Evolutionary conservation across 371 early-diverging fungal species (phyloP), one percentile per base, ranked within the genome.

Genomic region (Fennellomyces sp.): DNA sequence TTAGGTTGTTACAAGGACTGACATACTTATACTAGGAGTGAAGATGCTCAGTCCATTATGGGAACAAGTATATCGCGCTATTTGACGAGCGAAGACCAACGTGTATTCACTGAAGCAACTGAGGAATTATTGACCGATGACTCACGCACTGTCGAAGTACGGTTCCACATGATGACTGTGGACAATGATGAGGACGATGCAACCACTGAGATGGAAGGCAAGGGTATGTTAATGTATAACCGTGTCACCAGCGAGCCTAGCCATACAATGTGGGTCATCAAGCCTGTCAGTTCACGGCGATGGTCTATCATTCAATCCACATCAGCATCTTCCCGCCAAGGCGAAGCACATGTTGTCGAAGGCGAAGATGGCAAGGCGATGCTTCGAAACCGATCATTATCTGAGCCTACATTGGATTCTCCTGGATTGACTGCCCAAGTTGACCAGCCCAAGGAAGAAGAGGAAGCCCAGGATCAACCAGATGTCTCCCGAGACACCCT

Each of bases 181-280:
- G 64, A 72, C 12, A 56, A 65, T 8, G 45, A 45, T 23, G 45
- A 45, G 23, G 17, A 45, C n/a, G 77, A 84, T 4, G 66, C 68
- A 27, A 78, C 85, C 11, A 80, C 86, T 12, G 82, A 86, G 38
- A 90, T 96, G 80, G 91, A 94, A 61, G 95, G 91, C 25, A 92
- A 94, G 62, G 96, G 95, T 0, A 94, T 96, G 93, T 68, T 93
- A n/a, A 90, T 91, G 69, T 90, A 91, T 56, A 88, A 91, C 58
- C 81, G 88, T 15, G 73, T 80, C 2, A 85, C 88, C 5, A 81
- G 78, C 17, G 79, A 83, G 26, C 89, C 93, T 0, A 82, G 88
- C 45, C 91, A 91, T 64, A 89, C 92, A 0, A 85, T 96, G 75
- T 95, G 94, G 95, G 91, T 94, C 1, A 81, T 88, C 15, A 83